Conservation (phyloP, 2,329 filamentous ascomycete genomes). For the Monilinia polystroma region DNA sequence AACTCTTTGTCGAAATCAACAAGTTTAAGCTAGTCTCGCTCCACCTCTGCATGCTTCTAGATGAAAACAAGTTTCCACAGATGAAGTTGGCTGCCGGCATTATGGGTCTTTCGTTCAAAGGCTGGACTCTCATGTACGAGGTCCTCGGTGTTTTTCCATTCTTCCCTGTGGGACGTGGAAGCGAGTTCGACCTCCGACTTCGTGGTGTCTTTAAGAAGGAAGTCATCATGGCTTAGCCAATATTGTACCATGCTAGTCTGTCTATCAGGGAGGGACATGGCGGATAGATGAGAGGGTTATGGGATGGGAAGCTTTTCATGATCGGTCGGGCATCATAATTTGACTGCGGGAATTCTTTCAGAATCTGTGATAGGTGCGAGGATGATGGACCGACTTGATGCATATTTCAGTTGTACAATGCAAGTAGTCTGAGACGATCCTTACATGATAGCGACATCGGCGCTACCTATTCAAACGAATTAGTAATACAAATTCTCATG, state of each 20-base stretch:
- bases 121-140: neutral
- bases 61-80: neutral
- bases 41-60: neutral
- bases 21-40: neutral
- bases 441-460: neutral
- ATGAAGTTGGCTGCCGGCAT: neutral
- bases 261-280: neutral
- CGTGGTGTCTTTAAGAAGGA: neutral
- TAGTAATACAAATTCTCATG: neutral
- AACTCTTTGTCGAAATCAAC: neutral
- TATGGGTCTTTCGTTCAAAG: neutral
- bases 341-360: neutral
- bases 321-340: neutral
- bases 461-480: neutral
- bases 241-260: neutral
- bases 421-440: neutral
- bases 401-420: neutral
- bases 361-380: neutral
- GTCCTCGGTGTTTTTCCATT: neutral
- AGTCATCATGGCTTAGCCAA: neutral
- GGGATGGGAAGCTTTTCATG: neutral
- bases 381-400: neutral
- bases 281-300: neutral
- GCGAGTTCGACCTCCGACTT: neutral
- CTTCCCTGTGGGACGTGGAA: neutral